Conservation (phyloP, 192 early-diverging fungal species). For the Backusella macrospora region DNA sequence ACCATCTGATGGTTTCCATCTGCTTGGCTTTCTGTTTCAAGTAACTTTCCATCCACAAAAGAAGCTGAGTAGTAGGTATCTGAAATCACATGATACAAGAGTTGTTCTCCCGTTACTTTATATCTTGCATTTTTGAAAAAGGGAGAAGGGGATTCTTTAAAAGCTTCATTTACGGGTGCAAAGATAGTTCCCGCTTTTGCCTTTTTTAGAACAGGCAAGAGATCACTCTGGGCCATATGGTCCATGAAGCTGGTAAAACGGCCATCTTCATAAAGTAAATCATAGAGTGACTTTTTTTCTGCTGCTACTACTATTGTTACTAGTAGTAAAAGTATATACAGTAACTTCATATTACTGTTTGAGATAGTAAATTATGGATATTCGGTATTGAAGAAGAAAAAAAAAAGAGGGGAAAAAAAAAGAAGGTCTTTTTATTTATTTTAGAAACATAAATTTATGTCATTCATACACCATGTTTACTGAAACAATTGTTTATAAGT, state of each 20-base stretch:
- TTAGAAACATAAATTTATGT: not conserved
- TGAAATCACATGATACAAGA: conserved; percentile 28
- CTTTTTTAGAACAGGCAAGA: not conserved
- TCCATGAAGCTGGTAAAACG: not conserved
- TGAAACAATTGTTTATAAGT: not conserved
- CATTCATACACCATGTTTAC: not conserved
- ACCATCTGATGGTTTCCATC: not conserved
- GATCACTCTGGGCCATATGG: not conserved
- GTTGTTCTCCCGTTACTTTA: conserved; percentile 3
- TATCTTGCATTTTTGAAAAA: conserved; percentile 21
- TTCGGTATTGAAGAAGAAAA: not conserved
- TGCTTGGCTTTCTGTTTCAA: conserved; percentile 20
- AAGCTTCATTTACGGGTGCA: conserved; percentile 50
- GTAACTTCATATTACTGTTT: conserved; percentile 4
- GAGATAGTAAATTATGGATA: too few species aligned
- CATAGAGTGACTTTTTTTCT: conserved; percentile 5
- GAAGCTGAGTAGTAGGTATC: conserved; percentile 8
- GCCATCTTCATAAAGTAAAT: not conserved
- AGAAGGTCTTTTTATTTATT: not conserved
- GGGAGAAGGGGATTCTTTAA: conserved; percentile 25
- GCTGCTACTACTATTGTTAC: not conserved
- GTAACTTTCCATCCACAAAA: conserved; percentile 26
- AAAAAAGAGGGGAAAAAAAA: not conserved
- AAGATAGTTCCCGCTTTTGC: conserved; percentile 43
- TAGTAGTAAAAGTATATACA: not conserved